These are phyloP conservation scores for Asterophora parasitica DNA, from an alignment of 768 basidiomycete species.

Conservation along the genomic window DNA sequence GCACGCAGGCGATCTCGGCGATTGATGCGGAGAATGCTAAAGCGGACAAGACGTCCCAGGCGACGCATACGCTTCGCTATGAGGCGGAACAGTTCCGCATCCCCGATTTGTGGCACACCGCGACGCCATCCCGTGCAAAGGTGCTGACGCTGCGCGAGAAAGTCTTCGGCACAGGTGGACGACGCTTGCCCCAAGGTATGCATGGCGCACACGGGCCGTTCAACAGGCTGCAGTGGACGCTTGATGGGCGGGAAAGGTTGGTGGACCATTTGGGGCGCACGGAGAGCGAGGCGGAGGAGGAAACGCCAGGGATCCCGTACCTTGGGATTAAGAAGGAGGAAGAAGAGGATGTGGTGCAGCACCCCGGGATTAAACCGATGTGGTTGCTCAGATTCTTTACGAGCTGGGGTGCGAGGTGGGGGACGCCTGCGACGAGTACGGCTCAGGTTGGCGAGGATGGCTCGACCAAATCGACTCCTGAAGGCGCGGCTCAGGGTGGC, in stretches of 20 bases:
- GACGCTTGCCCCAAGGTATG: constrained; percentile 43
- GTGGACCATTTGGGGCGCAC: constrained; percentile 70
- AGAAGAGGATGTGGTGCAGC: constrained; percentile 53
- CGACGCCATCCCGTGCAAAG: constrained; percentile 54
- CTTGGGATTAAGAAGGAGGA: constrained; percentile 29
- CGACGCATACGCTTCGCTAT: constrained; percentile 64
- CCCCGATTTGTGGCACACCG: constrained; percentile 63
- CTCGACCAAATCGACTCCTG: constrained; percentile 1
- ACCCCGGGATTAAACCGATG: constrained; percentile 62
- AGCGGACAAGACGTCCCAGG: constrained; percentile 52
- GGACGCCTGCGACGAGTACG: constrained; percentile 24
- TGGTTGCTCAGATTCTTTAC: constrained; percentile 76
- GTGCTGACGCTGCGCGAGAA: constrained; percentile 62
- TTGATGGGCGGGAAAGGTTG: constrained; percentile 55
- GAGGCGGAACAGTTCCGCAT: constrained; percentile 67
- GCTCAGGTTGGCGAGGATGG: constrained; percentile 8
- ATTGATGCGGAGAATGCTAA: constrained; percentile 47
- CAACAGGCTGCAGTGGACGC: constrained; percentile 65
- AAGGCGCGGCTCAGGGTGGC: neutral
- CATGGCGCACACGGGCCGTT: constrained; percentile 57
- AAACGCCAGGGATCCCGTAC: constrained; percentile 32
- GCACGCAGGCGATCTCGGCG: constrained; percentile 42
- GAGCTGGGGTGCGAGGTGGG: constrained; percentile 69
- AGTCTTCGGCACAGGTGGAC: constrained; percentile 59
- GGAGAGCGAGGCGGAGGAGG: constrained; percentile 75